Percentiles rank a stretch among this genome's conserved stretches.
Evolutionary conservation across 176 grass and related monocot genomes (phyloP).

Genomic region (Triticum aestivum): IWGSC_CS_RefSeq_v2.1 NC_057811.1:473437975-473438474

Average conservation of each 20-base stretch:
- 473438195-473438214: no score
- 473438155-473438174: no score
- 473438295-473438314: background rate
- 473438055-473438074: background rate
- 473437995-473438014: constrained; percentile 33
- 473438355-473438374: constrained; percentile 5
- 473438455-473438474: background rate
- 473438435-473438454: background rate
- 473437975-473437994: background rate
- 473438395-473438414: background rate
- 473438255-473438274: background rate
- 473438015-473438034: background rate
- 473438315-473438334: background rate
- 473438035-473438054: background rate
- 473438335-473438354: background rate
- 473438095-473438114: background rate
- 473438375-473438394: background rate
- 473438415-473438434: background rate
- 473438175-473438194: no score
- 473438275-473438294: constrained; percentile 8
- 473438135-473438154: no score
- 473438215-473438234: no score
- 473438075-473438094: background rate
- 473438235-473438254: no score
- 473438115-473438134: no score